phyloP scores from a whole-genome alignment of 2,329 filamentous ascomycete species.

The Phialophora macrospora region DNA sequence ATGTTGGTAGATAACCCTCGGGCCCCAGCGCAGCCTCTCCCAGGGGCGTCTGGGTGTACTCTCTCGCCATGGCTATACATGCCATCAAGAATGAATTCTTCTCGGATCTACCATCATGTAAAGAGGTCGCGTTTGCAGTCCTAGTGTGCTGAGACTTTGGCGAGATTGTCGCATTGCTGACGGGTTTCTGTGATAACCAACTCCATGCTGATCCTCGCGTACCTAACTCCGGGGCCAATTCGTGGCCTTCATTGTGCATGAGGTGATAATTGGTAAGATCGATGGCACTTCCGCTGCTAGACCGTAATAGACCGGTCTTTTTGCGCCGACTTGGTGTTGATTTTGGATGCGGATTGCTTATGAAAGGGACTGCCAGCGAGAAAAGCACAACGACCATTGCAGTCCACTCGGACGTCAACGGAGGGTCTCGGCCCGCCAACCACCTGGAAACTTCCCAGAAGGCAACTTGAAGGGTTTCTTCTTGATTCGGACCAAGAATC shows the following conservation, averaged over 20 bases:
- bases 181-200: constrained; percentile 58
- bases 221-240: constrained; percentile 50
- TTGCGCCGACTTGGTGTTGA: constrained; percentile 46
- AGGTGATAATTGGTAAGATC: constrained; percentile 48
- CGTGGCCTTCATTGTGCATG: constrained; percentile 55
- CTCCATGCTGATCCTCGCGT: constrained; percentile 69
- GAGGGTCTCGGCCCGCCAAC: constrained; percentile 58
- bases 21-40: constrained; percentile 61
- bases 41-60: constrained; percentile 67
- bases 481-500: constrained; percentile 62
- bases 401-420: constrained; percentile 70
- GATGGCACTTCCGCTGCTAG: constrained; percentile 53
- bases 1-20: constrained; percentile 70
- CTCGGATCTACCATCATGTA: constrained; percentile 12
- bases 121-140: constrained; percentile 57
- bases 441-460: constrained; percentile 79
- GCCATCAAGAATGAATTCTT: constrained; percentile 48
- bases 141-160: constrained; percentile 42
- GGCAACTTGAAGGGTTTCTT: constrained; percentile 67
- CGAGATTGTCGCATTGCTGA: not conserved
- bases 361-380: constrained; percentile 66
- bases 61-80: constrained; percentile 63
- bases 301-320: constrained; percentile 53
- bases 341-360: constrained; percentile 46
- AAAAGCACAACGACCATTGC: constrained; percentile 68